Evolutionary conservation across 169 alveolate genomes (phyloP), one percentile per base, ranked within the genome.

Genomic region (Eimeria necatrix): DNA sequence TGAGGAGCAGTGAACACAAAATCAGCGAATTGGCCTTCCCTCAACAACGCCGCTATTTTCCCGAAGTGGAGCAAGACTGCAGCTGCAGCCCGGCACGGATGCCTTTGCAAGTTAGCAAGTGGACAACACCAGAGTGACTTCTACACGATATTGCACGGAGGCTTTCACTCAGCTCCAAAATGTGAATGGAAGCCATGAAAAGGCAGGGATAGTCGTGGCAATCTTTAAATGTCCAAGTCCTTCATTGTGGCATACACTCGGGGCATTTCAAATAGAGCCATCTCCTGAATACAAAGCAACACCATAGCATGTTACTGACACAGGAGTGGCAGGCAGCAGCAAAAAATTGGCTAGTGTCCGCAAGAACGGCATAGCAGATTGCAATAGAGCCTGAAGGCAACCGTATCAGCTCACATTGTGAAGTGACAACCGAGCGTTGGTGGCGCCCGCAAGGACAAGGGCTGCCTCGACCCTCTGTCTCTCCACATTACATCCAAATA

Each of bases 401-500:
- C 24, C 86, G 51, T 60, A 22, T 24, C 14, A 41, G 51, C 87
- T 71, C 49, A 91, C 95, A 68, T 80, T 85, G 85, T 91, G 95
- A 14, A 91, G 91, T 4, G 80, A 91, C 48, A 91, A 74, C 71
- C 87, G 92, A 49, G 74, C 92, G 56, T 53, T 56, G 22, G 95
- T 52, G 51, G 95, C 95, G 22, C 95, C 95, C 26, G 95, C 95
- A 64, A 59, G 76, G 41, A 64, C 20, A 56, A 91, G 92, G 51
- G 95, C 95, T 5, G 60, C 84, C 85, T 91, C 91, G 56, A 91
- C 91, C 48, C 53, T 26, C 60, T 91, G 95, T 46, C 95, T 49
- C 85, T 91, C 95, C 51, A 91, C 95, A 52, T 91, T 91, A 49
- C 95, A 91, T 8, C 95, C 95, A 46, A 80, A 80, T 22, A 91